A percentile compares a stretch with the other conserved stretches of the same genome.
phyloP scores from a whole-genome alignment of 495 filamentous ascomycete genomes.

The Neurospora sp. region DNA sequence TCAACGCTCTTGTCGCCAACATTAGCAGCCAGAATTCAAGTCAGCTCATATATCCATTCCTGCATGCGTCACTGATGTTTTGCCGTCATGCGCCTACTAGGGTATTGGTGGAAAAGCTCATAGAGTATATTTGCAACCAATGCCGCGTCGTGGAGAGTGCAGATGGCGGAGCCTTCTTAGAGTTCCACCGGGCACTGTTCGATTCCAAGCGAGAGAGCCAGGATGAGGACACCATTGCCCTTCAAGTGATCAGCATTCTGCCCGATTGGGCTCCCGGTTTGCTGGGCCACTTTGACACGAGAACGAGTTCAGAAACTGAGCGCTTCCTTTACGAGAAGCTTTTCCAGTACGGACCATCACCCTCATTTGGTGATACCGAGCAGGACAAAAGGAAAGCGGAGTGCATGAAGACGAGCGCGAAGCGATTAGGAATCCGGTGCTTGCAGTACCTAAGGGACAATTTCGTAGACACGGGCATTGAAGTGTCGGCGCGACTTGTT shows the following conservation, averaged over 20 bases:
- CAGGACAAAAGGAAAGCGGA: slow-evolving; percentile 13
- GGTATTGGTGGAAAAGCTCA: slow-evolving; percentile 20
- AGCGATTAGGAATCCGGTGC: slow-evolving; percentile 32
- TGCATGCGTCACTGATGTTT: slow-evolving; percentile 27
- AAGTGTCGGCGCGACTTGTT: slow-evolving; percentile 34
- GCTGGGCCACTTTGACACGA: slow-evolving; percentile 49
- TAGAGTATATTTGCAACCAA: slow-evolving; percentile 26
- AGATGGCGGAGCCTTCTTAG: slow-evolving; percentile 33
- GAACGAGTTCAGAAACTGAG: slow-evolving; percentile 44
- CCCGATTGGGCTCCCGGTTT: slow-evolving; percentile 59
- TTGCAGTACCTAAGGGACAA: slow-evolving; percentile 38
- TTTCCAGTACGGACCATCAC: slow-evolving; percentile 34
- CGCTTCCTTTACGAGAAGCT: slow-evolving; percentile 46
- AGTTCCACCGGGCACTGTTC: slow-evolving; percentile 29
- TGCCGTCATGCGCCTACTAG: slow-evolving; percentile 20
- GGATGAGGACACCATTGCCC: slow-evolving; percentile 1
- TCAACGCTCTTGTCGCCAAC: slow-evolving; percentile 18
- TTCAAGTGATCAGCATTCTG: slow-evolving; percentile 25
- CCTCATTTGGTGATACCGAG: slow-evolving; percentile 17
- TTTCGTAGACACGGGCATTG: slow-evolving; percentile 27
- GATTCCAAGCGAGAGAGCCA: slow-evolving; percentile 13
- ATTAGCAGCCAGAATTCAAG: slow-evolving; percentile 27
- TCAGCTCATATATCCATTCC: slow-evolving; percentile 25
- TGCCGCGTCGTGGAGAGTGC: slow-evolving; percentile 28
- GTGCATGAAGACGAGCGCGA: slow-evolving; percentile 23